A percentile compares a stretch with the other conserved stretches of the same genome.
Evolutionary conservation across 495 filamentous ascomycete species (phyloP).

Genomic region (Acidiella bohemica): DNA sequence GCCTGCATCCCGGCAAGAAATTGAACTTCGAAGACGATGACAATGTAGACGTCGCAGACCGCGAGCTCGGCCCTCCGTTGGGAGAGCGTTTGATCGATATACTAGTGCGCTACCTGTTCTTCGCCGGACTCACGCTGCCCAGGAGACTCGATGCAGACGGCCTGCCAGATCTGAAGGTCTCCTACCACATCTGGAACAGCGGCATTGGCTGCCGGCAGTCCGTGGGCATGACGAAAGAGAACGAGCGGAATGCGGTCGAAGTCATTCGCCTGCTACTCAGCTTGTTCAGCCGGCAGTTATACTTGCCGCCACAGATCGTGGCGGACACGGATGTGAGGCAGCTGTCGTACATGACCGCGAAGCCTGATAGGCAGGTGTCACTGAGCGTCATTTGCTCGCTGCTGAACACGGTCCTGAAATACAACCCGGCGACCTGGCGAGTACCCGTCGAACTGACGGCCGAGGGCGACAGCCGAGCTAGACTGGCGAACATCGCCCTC

Average conservation of each 20-base stretch:
- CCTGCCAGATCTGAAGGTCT: conserved; percentile 49
- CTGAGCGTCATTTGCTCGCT: conserved; percentile 82
- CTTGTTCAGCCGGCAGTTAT: conserved; percentile 81
- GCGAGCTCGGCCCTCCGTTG: conserved; percentile 69
- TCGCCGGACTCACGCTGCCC: conserved; percentile 75
- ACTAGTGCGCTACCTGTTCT: conserved; percentile 81
- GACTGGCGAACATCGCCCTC: conserved; percentile 80
- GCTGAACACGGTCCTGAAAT: conserved; percentile 94
- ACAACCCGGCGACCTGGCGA: conserved; percentile 88
- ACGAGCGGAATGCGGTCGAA: conserved; percentile 84
- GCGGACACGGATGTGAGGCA: conserved; percentile 77
- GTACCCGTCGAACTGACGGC: conserved; percentile 72
- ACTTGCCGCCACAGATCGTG: conserved; percentile 66
- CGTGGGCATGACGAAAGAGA: conserved; percentile 74
- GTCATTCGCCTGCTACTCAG: conserved; percentile 77
- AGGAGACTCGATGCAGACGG: conserved; percentile 32
- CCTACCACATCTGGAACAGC: conserved; percentile 94
- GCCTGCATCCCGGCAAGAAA: conserved; percentile 37
- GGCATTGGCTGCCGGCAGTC: conserved; percentile 90
- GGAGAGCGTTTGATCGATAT: conserved; percentile 91
- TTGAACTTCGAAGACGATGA: conserved; percentile 35
- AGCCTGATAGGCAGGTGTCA: conserved; percentile 80
- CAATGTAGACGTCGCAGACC: conserved; percentile 33
- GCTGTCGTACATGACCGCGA: conserved; percentile 78
- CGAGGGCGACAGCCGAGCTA: conserved; percentile 53